Percentiles rank a stretch among this genome's conserved stretches.
Evolutionary conservation across 2,329 filamentous ascomycete genomes (phyloP).

Genomic region (Gyromitra esculenta): DNA sequence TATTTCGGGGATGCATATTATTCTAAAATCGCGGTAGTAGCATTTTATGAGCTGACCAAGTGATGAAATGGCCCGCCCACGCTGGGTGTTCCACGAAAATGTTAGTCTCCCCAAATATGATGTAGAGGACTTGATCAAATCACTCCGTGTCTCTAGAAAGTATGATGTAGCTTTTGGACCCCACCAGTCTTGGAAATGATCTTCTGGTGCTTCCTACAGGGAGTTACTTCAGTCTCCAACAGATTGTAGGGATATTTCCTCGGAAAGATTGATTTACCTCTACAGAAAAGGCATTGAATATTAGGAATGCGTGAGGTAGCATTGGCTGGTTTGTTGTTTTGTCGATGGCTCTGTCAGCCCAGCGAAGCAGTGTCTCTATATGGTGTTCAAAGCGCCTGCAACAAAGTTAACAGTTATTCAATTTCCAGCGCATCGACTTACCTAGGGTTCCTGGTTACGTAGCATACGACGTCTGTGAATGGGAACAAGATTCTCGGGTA

Average conservation of each 20-base stretch:
- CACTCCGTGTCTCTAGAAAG: conserved; percentile 60
- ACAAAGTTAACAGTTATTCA: conserved; percentile 3
- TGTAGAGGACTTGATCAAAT: conserved; percentile 58
- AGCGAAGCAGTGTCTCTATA: conserved; percentile 62
- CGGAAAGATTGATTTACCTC: conserved; percentile 46
- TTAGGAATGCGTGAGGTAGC: conserved; percentile 67
- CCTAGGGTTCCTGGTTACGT: conserved; percentile 62
- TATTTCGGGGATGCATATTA: conserved; percentile 64
- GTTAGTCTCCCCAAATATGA: conserved; percentile 59
- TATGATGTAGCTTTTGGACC: conserved; percentile 61
- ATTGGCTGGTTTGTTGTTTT: conserved; percentile 67
- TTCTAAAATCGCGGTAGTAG: conserved; percentile 65
- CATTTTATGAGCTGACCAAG: conserved; percentile 64
- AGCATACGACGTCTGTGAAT: conserved; percentile 63
- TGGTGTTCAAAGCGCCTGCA: conserved; percentile 62
- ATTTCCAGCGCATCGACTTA: conserved; percentile 45
- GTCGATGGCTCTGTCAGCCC: conserved; percentile 66
- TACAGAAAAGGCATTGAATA: conserved; percentile 63
- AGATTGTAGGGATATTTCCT: not conserved
- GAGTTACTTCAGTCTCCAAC: not conserved
- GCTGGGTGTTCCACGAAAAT: conserved; percentile 61
- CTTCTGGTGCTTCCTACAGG: not conserved
- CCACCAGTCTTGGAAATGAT: conserved; percentile 60
- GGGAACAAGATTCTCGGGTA: conserved; percentile 64
- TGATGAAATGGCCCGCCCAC: conserved; percentile 62